These are phyloP conservation scores for Fraxinus baroniana DNA, from an alignment of 305 asterid genomes.

Conservation along the genomic window DNA sequence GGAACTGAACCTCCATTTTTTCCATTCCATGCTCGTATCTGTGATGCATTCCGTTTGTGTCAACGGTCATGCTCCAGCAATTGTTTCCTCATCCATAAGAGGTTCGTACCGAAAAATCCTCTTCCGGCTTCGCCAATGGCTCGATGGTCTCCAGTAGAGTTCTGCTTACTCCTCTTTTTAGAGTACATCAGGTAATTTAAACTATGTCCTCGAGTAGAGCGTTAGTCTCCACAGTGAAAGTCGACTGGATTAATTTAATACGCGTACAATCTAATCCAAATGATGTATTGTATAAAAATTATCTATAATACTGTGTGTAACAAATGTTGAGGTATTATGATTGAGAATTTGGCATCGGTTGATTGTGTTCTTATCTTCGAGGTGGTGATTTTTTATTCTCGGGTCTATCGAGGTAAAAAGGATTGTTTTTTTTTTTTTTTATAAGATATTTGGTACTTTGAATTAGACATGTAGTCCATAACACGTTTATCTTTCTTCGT, in stretches of 20 bases:
- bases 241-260: too few relatives aligned
- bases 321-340: not conserved
- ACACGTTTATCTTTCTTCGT: not conserved
- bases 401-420: not conserved
- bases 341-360: slow-evolving; percentile 27
- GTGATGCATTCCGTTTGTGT: too few relatives aligned
- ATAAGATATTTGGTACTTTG: not conserved
- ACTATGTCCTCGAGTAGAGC: too few relatives aligned
- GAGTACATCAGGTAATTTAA: not conserved
- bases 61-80: too few relatives aligned
- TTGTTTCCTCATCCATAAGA: not conserved
- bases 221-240: too few relatives aligned
- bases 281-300: too few relatives aligned
- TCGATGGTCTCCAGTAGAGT: too few relatives aligned
- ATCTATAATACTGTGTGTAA: too few relatives aligned
- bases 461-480: not conserved
- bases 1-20: too few relatives aligned
- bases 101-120: not conserved
- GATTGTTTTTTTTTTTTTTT: not conserved
- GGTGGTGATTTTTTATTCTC: slow-evolving; percentile 1
- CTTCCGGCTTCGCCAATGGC: not conserved
- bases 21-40: too few relatives aligned
- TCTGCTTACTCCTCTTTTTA: not conserved
- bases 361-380: slow-evolving; percentile 50
- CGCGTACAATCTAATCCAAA: too few relatives aligned